Percentiles rank a stretch among this genome's conserved stretches.
Conservation (phyloP, 2,329 filamentous ascomycete genomes). For the Zasmidium angulare region DNA sequence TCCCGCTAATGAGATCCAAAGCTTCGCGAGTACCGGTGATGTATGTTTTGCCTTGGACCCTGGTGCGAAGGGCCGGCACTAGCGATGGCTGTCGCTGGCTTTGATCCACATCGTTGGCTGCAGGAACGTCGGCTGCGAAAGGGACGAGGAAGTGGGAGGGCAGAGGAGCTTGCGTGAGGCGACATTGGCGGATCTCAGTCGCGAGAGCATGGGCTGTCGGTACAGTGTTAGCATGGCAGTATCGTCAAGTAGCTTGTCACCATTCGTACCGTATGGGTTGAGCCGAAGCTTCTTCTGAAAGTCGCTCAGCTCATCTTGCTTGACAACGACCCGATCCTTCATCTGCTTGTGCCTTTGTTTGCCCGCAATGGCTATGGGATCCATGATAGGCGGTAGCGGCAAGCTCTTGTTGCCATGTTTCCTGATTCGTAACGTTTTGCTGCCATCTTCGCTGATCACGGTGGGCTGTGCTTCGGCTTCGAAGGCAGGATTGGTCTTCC, state of each 20-base stretch:
- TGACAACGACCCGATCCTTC: conserved; percentile 44
- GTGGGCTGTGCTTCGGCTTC: conserved; percentile 19
- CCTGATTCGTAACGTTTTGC: conserved; percentile 35
- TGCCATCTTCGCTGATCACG: conserved; percentile 30
- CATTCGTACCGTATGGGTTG: conserved; percentile 63
- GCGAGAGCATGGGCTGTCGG: conserved; percentile 60
- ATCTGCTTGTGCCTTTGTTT: conserved; percentile 40
- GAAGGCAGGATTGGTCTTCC: background rate
- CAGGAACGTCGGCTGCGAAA: conserved; percentile 1
- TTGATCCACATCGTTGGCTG: background rate
- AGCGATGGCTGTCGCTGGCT: background rate
- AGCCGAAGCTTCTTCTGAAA: conserved; percentile 60
- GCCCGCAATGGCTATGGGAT: conserved; percentile 41
- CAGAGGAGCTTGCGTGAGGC: conserved; percentile 48
- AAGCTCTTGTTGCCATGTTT: conserved; percentile 38
- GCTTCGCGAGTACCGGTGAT: background rate
- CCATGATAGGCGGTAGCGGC: conserved; percentile 51
- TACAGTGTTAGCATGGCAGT: background rate
- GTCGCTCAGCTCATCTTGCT: conserved; percentile 41
- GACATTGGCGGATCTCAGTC: conserved; percentile 59
- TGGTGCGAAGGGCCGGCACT: background rate
- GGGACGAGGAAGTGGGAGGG: conserved; percentile 63
- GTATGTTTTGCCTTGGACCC: background rate
- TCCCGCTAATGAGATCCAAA: background rate
- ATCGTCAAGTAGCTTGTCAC: background rate